Base-by-base conservation (phyloP, 768 basidiomycete genomes). In the Amanita subjunquillea region DNA sequence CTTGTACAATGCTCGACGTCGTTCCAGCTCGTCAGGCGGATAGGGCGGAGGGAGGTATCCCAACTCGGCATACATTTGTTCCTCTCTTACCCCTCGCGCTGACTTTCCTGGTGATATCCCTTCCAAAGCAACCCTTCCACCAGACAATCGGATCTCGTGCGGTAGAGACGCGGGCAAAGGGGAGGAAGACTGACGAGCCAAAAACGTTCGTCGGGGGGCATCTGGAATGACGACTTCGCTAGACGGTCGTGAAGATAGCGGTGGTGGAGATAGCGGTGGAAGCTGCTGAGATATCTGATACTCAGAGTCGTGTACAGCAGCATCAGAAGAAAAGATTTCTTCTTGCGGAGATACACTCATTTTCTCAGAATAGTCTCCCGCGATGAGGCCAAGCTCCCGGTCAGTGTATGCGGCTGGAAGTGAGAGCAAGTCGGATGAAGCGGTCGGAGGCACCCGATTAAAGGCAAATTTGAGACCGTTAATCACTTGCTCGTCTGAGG, bases 1-100 rank as follows among this genome's bases (percentile, higher is more conserved):
- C 84, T 87, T 89, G 69, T 94, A 89, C 58, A 97, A 66, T 6
- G 93, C 93, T 43, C 88, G 74, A 34, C 89, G 72, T 27, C 93
- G 77, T 47, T 90, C 87, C 25, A 81, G 66, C 65, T 97, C 93
- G 57, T 94, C 82, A 2, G 87, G 85, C 4, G 93, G 91, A 56
- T 83, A 76, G 2, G 93, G 93, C 29, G 93, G 85, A 17, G 78
- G 75, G 15, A 97, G 73, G 60, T 85, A 89, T 15, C 79, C 84
- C 54, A 79, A 67, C 49, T 81, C 80, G 42, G 60, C 60, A 57
- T 78, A 88, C 72, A 79, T 78, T 46, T 82, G 78, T 56, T 83
- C 84, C 61, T 86, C 87, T 62, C 79, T 85, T 52, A 72, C 76
- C 4, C 73, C 77, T 48, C 77, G 79, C 40, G 73, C 71, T 13